phyloP scores from a whole-genome alignment of 768 basidiomycete genomes.

The Suillus clintonianus region DNA sequence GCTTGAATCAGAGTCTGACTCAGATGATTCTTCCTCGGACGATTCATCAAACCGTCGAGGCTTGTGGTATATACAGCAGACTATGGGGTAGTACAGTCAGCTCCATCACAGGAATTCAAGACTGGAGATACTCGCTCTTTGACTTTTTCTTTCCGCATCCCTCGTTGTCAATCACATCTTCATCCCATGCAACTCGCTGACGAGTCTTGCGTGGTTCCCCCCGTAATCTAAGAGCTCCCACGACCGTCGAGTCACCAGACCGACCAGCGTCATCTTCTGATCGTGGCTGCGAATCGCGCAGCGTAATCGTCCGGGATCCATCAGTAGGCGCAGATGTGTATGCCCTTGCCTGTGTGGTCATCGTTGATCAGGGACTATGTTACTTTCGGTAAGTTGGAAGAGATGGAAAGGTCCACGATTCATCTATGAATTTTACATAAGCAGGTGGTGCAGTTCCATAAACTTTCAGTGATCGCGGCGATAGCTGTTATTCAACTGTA shows the following conservation, averaged over 20 bases:
- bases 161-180: constrained; percentile 90
- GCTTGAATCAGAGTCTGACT: constrained; percentile 46
- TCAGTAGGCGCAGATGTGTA: constrained; percentile 47
- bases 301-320: constrained; percentile 56
- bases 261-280: constrained; percentile 27
- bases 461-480: neutral
- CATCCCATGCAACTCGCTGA: constrained; percentile 77
- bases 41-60: constrained; percentile 81
- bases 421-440: constrained; percentile 1
- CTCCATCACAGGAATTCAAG: neutral
- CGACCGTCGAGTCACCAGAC: constrained; percentile 21
- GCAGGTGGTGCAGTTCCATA: neutral
- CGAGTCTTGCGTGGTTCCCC: constrained; percentile 47
- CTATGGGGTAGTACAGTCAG: constrained; percentile 39
- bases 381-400: neutral
- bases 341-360: constrained; percentile 30
- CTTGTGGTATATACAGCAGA: constrained; percentile 95
- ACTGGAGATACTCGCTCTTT: constrained; percentile 66
- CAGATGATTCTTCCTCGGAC: constrained; percentile 54
- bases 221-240: constrained; percentile 62
- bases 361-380: constrained; percentile 10
- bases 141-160: constrained; percentile 87
- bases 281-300: constrained; percentile 39
- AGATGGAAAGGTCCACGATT: neutral
- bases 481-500: neutral